These are phyloP conservation scores for Beauveria sp. DNA, from an alignment of 2,329 filamentous ascomycete genomes.

Conservation along the genomic window DNA sequence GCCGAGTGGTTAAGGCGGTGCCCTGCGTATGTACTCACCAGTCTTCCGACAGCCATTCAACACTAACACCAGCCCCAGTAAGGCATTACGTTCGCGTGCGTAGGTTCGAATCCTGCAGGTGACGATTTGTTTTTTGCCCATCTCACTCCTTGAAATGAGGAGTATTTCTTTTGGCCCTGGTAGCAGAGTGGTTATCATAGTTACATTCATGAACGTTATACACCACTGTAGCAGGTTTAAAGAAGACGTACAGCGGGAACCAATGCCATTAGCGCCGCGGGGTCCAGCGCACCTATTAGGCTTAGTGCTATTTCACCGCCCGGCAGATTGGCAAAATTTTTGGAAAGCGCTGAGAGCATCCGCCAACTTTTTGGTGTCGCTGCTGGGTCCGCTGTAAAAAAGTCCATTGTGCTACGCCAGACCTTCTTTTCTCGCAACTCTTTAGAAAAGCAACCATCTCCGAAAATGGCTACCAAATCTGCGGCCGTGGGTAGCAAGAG, in stretches of 20 bases:
- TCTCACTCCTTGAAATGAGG: too few species aligned
- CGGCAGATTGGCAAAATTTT: slow-evolving; percentile 24
- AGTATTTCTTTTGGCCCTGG: too few species aligned
- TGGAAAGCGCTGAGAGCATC: slow-evolving; percentile 1
- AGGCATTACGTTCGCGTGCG: too few species aligned
- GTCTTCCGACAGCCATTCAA: too few species aligned
- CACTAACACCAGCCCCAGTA: too few species aligned
- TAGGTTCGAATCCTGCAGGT: too few species aligned
- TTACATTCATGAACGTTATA: neutral
- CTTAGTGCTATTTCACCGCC: slow-evolving; percentile 25
- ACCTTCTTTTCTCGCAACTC: slow-evolving; percentile 9
- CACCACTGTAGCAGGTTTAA: neutral
- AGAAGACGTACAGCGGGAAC: neutral
- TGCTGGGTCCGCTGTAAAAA: neutral
- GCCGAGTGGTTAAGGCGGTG: too few species aligned
- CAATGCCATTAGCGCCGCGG: slow-evolving; percentile 8
- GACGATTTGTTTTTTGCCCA: too few species aligned
- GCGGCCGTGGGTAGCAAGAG: slow-evolving; percentile 46
- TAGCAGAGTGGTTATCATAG: too few species aligned
- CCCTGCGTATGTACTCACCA: too few species aligned
- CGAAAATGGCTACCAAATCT: slow-evolving; percentile 42
- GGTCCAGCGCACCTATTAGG: neutral
- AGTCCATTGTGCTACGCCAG: neutral
- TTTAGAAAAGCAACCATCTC: slow-evolving; percentile 1
- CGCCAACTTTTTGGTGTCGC: slow-evolving; percentile 4